Evolutionary conservation across 352 stramenopile species (phyloP).

Genomic region (Pilasporangium apinafurcum): DNA sequence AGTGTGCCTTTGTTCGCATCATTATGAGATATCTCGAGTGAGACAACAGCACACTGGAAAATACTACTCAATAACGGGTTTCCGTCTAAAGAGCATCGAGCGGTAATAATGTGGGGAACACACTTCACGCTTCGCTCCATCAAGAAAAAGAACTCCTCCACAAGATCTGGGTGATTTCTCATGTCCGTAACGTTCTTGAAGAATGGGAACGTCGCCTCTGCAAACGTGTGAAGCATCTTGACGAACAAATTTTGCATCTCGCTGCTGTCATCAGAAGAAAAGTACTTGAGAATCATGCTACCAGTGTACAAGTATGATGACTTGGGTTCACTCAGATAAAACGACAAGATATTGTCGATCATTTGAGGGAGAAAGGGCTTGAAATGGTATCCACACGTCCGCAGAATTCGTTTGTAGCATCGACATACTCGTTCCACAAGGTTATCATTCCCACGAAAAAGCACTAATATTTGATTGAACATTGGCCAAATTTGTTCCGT

Average conservation of each 20-base stretch:
- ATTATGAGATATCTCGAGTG: slow-evolving; percentile 89
- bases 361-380: slow-evolving; percentile 64
- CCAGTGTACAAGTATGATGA: slow-evolving; percentile 80
- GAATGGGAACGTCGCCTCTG: slow-evolving; percentile 79
- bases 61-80: slow-evolving; percentile 63
- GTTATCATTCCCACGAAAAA: slow-evolving; percentile 72
- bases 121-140: slow-evolving; percentile 87
- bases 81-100: slow-evolving; percentile 18
- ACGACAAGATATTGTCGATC: slow-evolving; percentile 68
- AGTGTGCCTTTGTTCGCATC: slow-evolving; percentile 93
- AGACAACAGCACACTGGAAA: slow-evolving; percentile 80
- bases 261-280: slow-evolving; percentile 17
- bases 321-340: slow-evolving; percentile 75
- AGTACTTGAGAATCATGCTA: slow-evolving; percentile 84
- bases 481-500: slow-evolving; percentile 77
- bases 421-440: slow-evolving; percentile 80
- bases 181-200: slow-evolving; percentile 54
- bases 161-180: slow-evolving; percentile 87
- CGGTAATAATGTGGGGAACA: slow-evolving; percentile 71
- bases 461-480: slow-evolving; percentile 69
- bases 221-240: slow-evolving; percentile 57
- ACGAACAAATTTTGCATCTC: slow-evolving; percentile 39
- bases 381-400: slow-evolving; percentile 53
- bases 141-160: slow-evolving; percentile 96
- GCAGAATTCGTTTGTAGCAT: slow-evolving; percentile 85